Evolutionary conservation across 495 filamentous ascomycete species (phyloP), one percentile per base, ranked within the genome.

Genomic region (Alectoria sarmentosa): DNA sequence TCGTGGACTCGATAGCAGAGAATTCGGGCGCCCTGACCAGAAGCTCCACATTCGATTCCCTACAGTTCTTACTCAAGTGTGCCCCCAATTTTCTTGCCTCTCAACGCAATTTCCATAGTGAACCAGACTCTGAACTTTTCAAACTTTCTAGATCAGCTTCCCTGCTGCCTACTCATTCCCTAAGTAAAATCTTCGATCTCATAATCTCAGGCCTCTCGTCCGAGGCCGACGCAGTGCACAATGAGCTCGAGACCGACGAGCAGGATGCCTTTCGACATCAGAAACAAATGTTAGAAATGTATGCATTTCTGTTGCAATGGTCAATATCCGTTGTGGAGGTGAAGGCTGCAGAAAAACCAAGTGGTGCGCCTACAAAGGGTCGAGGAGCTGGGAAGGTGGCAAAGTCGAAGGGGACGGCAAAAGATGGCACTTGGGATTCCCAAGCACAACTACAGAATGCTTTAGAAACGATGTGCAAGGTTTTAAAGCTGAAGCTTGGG

Each of bases 21-120:
- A 93, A 88, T 70, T 91, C 93, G 36, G 94, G 96, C 71, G 88
- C 88, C 61, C 87, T 99, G 59, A 86, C 84, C 49, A 86, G 84
- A 74, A 82, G 86, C 67, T 84, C 85, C 14, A 82, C 85, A 63
- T 91, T 97, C 75, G 95, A 99, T 78, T 93, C 93, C 46, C 76
- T 99, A 60, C 92, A 97, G 71, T 95, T 96, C 72, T 78, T 99
- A 44, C 80, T 99, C 77, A 98, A 98, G 94, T 98, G 87, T 81
- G 90, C 84, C 73, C 84, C 85, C 79, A 84, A 78, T 75, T 84
- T 77, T 79, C 78, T 77, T 70, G 67, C 67, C 70, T 76, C 67
- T 71, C 73, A 82, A 70, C 73, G 73, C 61, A 67, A 71, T 36
- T 73, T 69, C 69, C 68, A 73, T 66, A 60, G 66, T 75, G 75